phyloP scores from a whole-genome alignment of 441 rosid species.

The Populus hybrid region DNA sequence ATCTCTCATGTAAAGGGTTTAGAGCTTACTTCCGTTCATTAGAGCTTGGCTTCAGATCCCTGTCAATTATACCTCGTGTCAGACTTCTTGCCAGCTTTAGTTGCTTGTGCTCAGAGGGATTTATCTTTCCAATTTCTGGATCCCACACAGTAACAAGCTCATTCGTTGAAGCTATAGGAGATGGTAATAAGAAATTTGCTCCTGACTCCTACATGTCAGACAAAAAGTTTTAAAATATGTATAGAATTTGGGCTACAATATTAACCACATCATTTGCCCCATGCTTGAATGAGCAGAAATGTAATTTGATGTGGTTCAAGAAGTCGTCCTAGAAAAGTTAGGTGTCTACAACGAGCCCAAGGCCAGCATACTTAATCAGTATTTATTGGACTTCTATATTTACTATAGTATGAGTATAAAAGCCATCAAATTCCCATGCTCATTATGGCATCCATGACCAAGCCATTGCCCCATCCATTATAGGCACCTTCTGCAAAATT shows the following conservation, averaged over 20 bases:
- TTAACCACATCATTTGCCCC: neutral
- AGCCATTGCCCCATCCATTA: too few species aligned
- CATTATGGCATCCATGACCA: neutral
- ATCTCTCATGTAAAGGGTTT: constrained; percentile 9
- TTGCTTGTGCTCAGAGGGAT: constrained; percentile 97
- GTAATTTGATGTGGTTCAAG: neutral
- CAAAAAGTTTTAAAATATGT: constrained; percentile 8
- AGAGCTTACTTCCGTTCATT: constrained; percentile 77
- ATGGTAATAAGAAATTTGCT: constrained; percentile 77
- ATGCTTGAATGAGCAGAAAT: neutral
- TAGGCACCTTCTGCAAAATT: too few species aligned
- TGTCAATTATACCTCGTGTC: constrained; percentile 91
- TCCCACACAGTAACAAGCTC: constrained; percentile 96
- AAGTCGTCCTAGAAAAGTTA: neutral
- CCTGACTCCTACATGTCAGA: constrained; percentile 68
- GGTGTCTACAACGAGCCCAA: neutral
- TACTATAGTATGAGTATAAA: neutral
- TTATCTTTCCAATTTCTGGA: constrained; percentile 84
- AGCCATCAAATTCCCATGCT: neutral
- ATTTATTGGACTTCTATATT: neutral
- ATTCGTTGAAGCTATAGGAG: constrained; percentile 88
- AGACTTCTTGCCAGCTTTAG: constrained; percentile 96
- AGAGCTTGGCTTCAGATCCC: constrained; percentile 92
- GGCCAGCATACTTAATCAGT: neutral
- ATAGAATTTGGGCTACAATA: neutral